These are phyloP conservation scores for Exophiala aquamarina DNA, from an alignment of 2,329 filamentous ascomycete genomes.

Conservation along the genomic window DNA sequence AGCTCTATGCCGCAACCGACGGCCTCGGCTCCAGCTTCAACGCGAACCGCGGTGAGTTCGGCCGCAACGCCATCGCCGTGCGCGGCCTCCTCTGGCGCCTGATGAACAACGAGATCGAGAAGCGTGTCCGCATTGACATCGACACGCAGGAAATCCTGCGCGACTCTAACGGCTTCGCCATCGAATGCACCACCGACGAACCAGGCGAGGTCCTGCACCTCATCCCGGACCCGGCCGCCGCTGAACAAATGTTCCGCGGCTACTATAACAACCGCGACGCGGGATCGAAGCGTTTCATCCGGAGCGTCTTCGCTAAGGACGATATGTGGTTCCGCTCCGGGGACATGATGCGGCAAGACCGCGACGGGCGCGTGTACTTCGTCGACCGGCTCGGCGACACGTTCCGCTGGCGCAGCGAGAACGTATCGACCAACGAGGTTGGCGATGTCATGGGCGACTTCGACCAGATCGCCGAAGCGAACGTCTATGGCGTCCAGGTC, in stretches of 20 bases:
- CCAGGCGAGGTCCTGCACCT: slow-evolving; percentile 75
- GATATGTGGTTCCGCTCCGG: slow-evolving; percentile 83
- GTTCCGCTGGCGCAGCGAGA: slow-evolving; percentile 68
- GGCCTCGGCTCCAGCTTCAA: slow-evolving; percentile 66
- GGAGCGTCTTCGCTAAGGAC: slow-evolving; percentile 70
- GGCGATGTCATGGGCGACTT: slow-evolving; percentile 69
- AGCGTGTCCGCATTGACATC: slow-evolving; percentile 68
- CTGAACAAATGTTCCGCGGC: slow-evolving; percentile 67
- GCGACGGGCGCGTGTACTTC: slow-evolving; percentile 73
- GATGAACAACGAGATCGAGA: slow-evolving; percentile 53
- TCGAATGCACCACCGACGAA: slow-evolving; percentile 60
- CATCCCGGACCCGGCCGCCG: slow-evolving; percentile 49
- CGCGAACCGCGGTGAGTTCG: slow-evolving; percentile 61
- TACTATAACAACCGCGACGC: slow-evolving; percentile 76
- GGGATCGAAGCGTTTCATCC: slow-evolving; percentile 70
- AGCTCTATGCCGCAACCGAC: slow-evolving; percentile 79
- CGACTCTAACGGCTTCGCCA: slow-evolving; percentile 68
- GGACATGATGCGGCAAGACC: slow-evolving; percentile 72
- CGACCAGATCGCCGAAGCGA: slow-evolving; percentile 69
- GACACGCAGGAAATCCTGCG: slow-evolving; percentile 66
- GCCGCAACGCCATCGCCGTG: slow-evolving; percentile 65
- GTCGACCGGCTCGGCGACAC: slow-evolving; percentile 64
- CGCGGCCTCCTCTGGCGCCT: slow-evolving; percentile 63
- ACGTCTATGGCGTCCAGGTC: slow-evolving; percentile 79
- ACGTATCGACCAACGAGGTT: slow-evolving; percentile 80